phyloP scores from a whole-genome alignment of 2,329 filamentous ascomycete species.

The Fusarium nanum region DNA sequence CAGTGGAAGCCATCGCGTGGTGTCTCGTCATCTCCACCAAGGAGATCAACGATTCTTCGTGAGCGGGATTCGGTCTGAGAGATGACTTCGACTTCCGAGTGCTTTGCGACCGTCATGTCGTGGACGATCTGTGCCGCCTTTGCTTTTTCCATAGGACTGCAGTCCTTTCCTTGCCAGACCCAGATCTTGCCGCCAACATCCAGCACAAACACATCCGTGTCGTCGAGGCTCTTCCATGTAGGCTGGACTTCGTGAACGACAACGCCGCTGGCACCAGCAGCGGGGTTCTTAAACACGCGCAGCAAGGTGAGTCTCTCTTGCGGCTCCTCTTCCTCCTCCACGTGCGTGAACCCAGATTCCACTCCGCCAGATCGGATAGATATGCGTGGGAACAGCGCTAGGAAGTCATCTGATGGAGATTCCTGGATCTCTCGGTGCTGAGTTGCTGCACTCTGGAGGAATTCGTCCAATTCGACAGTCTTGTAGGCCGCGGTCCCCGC shows the following conservation, averaged over 20 bases:
- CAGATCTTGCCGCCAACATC: conserved; percentile 73
- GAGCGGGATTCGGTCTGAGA: conserved; percentile 69
- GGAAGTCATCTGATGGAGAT: conserved; percentile 68
- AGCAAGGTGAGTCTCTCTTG: conserved; percentile 64
- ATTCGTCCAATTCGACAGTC: conserved; percentile 77
- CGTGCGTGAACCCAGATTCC: conserved; percentile 71
- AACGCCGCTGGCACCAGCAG: conserved; percentile 58
- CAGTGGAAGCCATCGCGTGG: conserved; percentile 55
- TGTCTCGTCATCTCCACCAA: conserved; percentile 61
- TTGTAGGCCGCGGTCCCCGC: conserved; percentile 77
- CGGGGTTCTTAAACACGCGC: conserved; percentile 71
- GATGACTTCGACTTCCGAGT: conserved; percentile 73
- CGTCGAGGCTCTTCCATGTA: conserved; percentile 70
- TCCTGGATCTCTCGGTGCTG: conserved; percentile 74
- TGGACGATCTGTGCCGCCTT: conserved; percentile 75
- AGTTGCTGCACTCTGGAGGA: conserved; percentile 68
- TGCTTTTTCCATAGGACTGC: conserved; percentile 76
- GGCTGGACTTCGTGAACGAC: conserved; percentile 74
- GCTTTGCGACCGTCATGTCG: conserved; percentile 72
- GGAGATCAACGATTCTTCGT: conserved; percentile 65
- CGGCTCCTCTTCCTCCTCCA: conserved; percentile 60
- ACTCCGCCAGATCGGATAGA: conserved; percentile 72
- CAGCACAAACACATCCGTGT: conserved; percentile 73
- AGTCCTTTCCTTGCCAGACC: conserved; percentile 75
- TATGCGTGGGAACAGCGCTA: conserved; percentile 69